Evolutionary conservation across 805 yeast species (phyloP).

Genomic region (Spathaspora passalidarum): DNA sequence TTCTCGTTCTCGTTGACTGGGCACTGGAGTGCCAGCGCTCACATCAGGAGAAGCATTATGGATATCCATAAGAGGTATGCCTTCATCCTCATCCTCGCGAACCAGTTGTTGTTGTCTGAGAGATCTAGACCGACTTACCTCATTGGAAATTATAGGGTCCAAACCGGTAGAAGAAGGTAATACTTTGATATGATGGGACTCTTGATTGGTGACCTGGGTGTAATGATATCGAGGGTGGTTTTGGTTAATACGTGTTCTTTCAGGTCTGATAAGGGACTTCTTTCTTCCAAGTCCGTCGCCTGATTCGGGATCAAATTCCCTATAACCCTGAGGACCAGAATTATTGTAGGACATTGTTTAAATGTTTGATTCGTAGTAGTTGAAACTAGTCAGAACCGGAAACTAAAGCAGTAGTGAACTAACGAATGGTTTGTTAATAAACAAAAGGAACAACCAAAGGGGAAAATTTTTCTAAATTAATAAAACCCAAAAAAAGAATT

Average conservation of each 20-base stretch:
- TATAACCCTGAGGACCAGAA: constrained; percentile 22
- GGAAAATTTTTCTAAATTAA: neutral
- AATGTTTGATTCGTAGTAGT: neutral
- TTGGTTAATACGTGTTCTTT: constrained; percentile 65
- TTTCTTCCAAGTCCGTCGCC: constrained; percentile 46
- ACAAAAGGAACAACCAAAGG: neutral
- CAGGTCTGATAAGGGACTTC: constrained; percentile 79
- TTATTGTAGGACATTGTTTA: constrained; percentile 25
- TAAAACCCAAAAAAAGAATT: neutral
- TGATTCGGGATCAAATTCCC: constrained; percentile 41
- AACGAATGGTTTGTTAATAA: neutral
- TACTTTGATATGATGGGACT: constrained; percentile 57
- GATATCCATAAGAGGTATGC: constrained; percentile 43
- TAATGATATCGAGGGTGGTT: constrained; percentile 77
- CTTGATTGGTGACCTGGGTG: constrained; percentile 67
- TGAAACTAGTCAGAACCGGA: neutral
- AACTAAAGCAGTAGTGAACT: constrained; percentile 9
- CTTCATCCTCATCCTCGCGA: constrained; percentile 28
- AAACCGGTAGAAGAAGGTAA: constrained; percentile 73
- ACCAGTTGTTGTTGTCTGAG: neutral
- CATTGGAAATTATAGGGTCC: constrained; percentile 42
- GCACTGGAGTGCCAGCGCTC: constrained; percentile 1
- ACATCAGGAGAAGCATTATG: constrained; percentile 10
- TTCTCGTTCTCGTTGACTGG: too few species aligned
- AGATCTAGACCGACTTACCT: constrained; percentile 7